Base-by-base conservation (phyloP, 768 basidiomycete genomes). In the Erythrobasidium yunnanense region DNA sequence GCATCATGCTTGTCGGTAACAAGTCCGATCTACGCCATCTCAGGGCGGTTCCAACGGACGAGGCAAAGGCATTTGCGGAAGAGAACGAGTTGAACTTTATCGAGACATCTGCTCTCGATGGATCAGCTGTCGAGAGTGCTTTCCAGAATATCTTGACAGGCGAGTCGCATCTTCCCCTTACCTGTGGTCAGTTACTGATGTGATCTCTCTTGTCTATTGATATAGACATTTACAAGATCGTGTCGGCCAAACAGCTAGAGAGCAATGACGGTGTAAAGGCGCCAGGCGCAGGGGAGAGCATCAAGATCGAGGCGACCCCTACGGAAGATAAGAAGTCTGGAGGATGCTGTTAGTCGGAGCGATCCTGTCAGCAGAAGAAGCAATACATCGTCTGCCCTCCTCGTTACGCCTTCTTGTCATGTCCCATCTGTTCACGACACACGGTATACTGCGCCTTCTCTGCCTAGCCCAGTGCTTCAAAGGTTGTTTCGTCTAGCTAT, bases 1-100 rank as follows among this genome's bases (percentile, higher is more conserved):
- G 88, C 62, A 83, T 83, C 0, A 88, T 92, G 42, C 79, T 93
- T 17, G 90, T 99, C 20, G 95, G 95, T 51, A 96, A 96, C 81
- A 96, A 99, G 86, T 91, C 89, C 76, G 95, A 99, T 83, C 85
- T 99, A 81, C 91, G 95, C 79, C 95, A 97, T 76, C 77, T 96
- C 73, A 80, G 95, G 70, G 93, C 92, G 46, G 92, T 97, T 38
- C 87, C 93, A 32, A 97, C 92, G 30, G 95, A 99, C 54, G 95
- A 99, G 80, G 93, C 92, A 53, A 95, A 89, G 81, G 79, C 80
- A 11, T 96, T 96, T 77, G 79, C 90, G 34, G 81, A 91, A 90
- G 76, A 74, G 84, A 82, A 54, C 51, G 71, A 66, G 23, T 49
- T 72, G 47, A 71, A 65, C 65, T 73, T 73, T 81, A 93, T 99